phyloP scores from a whole-genome alignment of 1,284 basidiomycete species.

The Taiwanofungus camphoratus region DNA sequence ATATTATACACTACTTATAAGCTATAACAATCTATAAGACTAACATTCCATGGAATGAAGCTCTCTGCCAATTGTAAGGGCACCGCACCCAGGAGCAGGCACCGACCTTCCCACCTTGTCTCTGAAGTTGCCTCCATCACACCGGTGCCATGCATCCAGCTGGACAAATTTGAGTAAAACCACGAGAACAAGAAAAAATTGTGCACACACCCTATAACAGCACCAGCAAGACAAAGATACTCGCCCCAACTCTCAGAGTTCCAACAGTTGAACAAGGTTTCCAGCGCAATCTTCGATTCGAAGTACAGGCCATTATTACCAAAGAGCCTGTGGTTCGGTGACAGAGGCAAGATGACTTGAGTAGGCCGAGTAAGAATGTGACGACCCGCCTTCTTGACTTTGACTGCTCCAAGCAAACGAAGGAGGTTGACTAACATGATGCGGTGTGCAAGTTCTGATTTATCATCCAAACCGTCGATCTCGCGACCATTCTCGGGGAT shows the following conservation, averaged over 20 bases:
- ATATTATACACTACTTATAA: too few relatives aligned
- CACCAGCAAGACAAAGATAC: constrained; percentile 96
- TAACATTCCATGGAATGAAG: too few relatives aligned
- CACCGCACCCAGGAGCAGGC: too few relatives aligned
- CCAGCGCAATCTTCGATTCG: constrained; percentile 97
- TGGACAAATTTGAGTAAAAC: constrained; percentile 31
- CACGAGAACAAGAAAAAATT: constrained; percentile 8
- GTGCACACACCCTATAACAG: constrained; percentile 85
- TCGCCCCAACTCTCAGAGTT: constrained; percentile 98
- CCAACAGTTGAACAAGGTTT: constrained; percentile 98
- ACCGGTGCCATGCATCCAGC: constrained; percentile 98
- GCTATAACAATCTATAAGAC: too few relatives aligned
- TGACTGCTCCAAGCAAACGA: constrained; percentile 93
- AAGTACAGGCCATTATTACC: constrained; percentile 98
- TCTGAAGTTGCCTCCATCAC: constrained; percentile 96
- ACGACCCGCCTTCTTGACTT: constrained; percentile 94
- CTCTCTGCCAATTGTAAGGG: too few relatives aligned
- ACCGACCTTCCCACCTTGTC: too few relatives aligned
- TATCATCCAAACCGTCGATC: constrained; percentile 95
- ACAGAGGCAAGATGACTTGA: constrained; percentile 94
- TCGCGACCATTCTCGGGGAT: constrained; percentile 98
- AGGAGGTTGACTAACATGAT: constrained; percentile 96
- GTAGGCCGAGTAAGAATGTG: constrained; percentile 97
- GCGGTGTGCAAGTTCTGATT: constrained; percentile 95
- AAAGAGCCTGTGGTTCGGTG: constrained; percentile 97